Conservation (phyloP, 78 protist species). For the Dictyostelium brefeldianum region DNA sequence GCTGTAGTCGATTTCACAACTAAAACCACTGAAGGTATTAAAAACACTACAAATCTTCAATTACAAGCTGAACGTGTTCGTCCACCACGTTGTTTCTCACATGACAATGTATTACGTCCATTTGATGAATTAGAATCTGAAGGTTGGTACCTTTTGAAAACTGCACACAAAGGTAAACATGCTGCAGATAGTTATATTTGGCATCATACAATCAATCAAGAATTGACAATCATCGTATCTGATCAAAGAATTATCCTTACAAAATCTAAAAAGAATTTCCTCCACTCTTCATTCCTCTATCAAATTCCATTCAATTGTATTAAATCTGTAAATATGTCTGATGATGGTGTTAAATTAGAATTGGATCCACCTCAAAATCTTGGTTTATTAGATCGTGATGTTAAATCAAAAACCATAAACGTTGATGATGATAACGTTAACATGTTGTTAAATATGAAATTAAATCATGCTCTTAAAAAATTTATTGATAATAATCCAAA, state of each 20-base stretch:
- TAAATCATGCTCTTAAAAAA: conserved; percentile 31
- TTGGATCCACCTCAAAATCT: conserved; percentile 65
- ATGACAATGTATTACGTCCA: conserved; percentile 41
- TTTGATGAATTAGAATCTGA: conserved; percentile 37
- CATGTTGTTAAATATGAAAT: conserved; percentile 57
- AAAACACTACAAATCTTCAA: conserved; percentile 83
- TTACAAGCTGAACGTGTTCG: conserved; percentile 38
- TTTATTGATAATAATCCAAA: not conserved
- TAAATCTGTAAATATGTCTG: conserved; percentile 23
- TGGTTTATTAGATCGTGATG: conserved; percentile 45
- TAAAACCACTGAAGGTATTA: conserved; percentile 90
- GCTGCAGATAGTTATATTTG: conserved; percentile 58
- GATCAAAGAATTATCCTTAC: conserved; percentile 41
- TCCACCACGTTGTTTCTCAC: conserved; percentile 52
- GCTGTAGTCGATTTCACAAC: conserved; percentile 87
- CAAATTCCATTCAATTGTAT: conserved; percentile 36
- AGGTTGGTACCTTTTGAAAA: conserved; percentile 77
- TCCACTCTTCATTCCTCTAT: conserved; percentile 41
- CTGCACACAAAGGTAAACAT: conserved; percentile 72
- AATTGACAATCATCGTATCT: conserved; percentile 38
- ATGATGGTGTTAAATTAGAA: conserved; percentile 33
- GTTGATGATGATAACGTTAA: conserved; percentile 23
- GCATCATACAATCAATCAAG: conserved; percentile 61
- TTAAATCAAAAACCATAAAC: not conserved
- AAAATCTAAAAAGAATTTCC: conserved; percentile 49